Evolutionary conservation across 495 filamentous ascomycete species (phyloP).

Genomic region (Cladorrhinum samala): DNA sequence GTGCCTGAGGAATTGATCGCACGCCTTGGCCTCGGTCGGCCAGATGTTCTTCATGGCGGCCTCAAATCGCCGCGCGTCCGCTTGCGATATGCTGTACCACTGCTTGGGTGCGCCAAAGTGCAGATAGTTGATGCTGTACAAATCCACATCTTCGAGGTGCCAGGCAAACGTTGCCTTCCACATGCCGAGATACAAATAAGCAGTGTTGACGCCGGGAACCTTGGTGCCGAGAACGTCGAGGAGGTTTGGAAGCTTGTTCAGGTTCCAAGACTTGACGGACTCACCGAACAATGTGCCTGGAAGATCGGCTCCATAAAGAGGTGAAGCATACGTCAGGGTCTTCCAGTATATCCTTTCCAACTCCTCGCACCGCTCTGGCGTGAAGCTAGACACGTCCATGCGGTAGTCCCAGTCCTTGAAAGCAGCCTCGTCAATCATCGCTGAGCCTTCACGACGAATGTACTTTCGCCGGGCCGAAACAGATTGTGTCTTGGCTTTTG

Average conservation of each 20-base stretch:
- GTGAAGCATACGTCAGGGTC: conserved; percentile 86
- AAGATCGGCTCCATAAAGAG: conserved; percentile 95
- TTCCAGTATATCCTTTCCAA: conserved; percentile 94
- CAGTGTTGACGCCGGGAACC: conserved; percentile 94
- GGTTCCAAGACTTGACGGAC: conserved; percentile 78
- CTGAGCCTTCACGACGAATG: conserved; percentile 65
- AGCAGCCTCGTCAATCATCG: conserved; percentile 72
- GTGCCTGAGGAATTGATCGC: conserved; percentile 92
- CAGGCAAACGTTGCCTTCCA: conserved; percentile 99
- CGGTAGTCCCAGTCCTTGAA: conserved; percentile 88
- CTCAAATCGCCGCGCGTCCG: conserved; percentile 90
- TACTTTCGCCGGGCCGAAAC: conserved; percentile 67
- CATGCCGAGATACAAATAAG: conserved; percentile 98
- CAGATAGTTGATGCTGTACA: conserved; percentile 99
- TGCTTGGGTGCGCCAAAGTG: conserved; percentile 98
- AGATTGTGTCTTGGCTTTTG: conserved; percentile 46
- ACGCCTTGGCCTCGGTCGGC: conserved; percentile 94
- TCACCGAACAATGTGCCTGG: conserved; percentile 94
- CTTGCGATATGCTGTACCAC: conserved; percentile 98
- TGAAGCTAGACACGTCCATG: conserved; percentile 79
- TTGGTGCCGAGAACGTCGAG: conserved; percentile 93
- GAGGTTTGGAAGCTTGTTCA: conserved; percentile 87
- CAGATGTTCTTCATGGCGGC: conserved; percentile 92
- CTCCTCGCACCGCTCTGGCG: conserved; percentile 84
- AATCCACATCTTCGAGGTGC: conserved; percentile 97